Percentiles rank a stretch among this genome's conserved stretches.
Conservation (phyloP, 352 stramenopile species). For the Phytophthora cajani region DNA sequence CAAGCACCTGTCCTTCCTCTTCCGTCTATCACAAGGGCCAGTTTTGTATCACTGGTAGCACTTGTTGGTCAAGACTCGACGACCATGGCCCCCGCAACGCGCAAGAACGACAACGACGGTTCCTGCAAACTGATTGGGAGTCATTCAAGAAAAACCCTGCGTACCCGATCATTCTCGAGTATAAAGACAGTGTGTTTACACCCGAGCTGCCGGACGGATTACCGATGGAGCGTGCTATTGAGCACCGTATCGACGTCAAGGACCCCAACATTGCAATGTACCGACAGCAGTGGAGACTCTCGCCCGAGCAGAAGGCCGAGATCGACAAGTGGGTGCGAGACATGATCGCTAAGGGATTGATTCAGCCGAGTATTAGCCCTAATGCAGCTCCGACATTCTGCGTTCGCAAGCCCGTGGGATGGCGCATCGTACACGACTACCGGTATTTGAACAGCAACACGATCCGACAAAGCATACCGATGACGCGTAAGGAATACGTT, state of each 20-base stretch:
- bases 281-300: no score
- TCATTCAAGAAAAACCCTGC: not conserved
- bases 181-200: not conserved
- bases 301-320: no score
- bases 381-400: not conserved
- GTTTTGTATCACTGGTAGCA: constrained; percentile 17
- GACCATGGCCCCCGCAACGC: constrained; percentile 11
- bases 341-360: not conserved
- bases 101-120: constrained; percentile 4
- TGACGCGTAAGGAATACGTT: no score
- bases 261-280: no score
- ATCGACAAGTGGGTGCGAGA: not conserved
- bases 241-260: no score
- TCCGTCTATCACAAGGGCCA: no score
- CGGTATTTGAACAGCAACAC: no score
- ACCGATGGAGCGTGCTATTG: not conserved
- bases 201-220: not conserved
- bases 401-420: not conserved
- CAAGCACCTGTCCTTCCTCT: no score
- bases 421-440: not conserved
- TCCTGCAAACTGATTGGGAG: not conserved
- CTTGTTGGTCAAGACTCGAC: constrained; percentile 21
- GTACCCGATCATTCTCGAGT: not conserved
- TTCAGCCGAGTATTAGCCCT: not conserved
- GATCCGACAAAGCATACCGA: no score